These are phyloP conservation scores for Barnettozyma sucrosica DNA, from an alignment of 805 yeast genomes.

Conservation along the genomic window DNA sequence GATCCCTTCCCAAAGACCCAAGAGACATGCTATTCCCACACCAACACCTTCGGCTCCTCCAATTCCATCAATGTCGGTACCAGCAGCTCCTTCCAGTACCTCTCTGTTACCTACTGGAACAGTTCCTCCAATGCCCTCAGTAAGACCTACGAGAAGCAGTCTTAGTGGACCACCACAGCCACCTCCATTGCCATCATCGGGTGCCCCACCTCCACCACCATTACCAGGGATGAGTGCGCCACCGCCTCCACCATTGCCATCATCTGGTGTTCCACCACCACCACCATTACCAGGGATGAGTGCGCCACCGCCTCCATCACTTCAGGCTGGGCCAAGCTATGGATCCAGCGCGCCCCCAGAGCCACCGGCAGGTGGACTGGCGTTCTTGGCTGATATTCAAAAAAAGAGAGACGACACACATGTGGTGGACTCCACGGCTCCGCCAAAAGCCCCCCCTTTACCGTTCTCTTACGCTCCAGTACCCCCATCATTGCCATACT, in stretches of 20 bases:
- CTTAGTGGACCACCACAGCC: slow-evolving; percentile 1
- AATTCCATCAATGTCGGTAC: not conserved
- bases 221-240: slow-evolving; percentile 18
- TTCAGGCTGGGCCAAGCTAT: slow-evolving; percentile 10
- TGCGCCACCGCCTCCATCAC: not conserved
- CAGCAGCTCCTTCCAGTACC: not conserved
- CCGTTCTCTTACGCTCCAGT: slow-evolving; percentile 20
- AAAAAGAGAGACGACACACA: slow-evolving; percentile 45
- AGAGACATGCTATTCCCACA: slow-evolving; percentile 9
- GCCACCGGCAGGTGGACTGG: slow-evolving; percentile 29
- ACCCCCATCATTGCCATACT: slow-evolving; percentile 13
- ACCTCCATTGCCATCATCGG: slow-evolving; percentile 17
- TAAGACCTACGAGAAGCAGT: not conserved
- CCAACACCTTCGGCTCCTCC: not conserved
- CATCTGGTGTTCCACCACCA: not conserved
- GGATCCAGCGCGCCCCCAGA: slow-evolving; percentile 2
- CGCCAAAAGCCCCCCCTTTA: not conserved
- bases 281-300: slow-evolving; percentile 12
- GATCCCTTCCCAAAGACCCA: slow-evolving; percentile 25
- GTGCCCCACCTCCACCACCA: slow-evolving; percentile 18
- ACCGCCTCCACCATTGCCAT: slow-evolving; percentile 21
- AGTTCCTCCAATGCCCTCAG: slow-evolving; percentile 18
- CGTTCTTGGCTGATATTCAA: slow-evolving; percentile 55
- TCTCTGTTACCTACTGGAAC: not conserved
- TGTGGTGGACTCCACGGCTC: slow-evolving; percentile 36